These are phyloP conservation scores for Botrytis porri DNA, from an alignment of 2,329 filamentous ascomycete species.

Conservation along the genomic window DNA sequence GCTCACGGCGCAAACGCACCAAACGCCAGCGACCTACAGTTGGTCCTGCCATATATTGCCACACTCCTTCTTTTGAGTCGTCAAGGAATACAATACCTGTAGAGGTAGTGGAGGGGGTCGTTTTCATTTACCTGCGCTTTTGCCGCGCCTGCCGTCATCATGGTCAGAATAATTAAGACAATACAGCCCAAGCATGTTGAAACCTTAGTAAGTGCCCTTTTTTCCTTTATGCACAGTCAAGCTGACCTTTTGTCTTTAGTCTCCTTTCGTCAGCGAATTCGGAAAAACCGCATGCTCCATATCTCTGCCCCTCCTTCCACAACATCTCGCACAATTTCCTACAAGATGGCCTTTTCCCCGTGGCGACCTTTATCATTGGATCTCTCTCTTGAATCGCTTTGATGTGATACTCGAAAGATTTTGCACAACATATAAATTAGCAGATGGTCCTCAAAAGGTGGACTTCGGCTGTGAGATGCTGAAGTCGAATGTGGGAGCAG, in stretches of 20 bases:
- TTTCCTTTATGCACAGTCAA: slow-evolving; percentile 3
- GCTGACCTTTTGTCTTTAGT: slow-evolving; percentile 51
- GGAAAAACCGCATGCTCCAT: slow-evolving; percentile 66
- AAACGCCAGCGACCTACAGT: slow-evolving; percentile 16
- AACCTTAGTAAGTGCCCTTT: slow-evolving; percentile 53
- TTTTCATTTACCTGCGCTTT: slow-evolving; percentile 46
- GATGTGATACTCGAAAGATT: slow-evolving; percentile 83
- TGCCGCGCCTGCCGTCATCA: slow-evolving; percentile 57
- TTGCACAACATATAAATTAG: slow-evolving; percentile 75
- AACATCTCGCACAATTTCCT: slow-evolving; percentile 75
- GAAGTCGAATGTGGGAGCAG: slow-evolving; percentile 45
- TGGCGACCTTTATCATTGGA: slow-evolving; percentile 98
- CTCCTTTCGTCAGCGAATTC: slow-evolving; percentile 81
- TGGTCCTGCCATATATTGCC: slow-evolving; percentile 38
- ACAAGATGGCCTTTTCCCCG: slow-evolving; percentile 91
- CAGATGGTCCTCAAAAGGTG: slow-evolving; percentile 73
- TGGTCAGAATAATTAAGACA: slow-evolving; percentile 67
- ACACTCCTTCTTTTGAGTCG: slow-evolving; percentile 38
- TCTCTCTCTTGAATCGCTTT: slow-evolving; percentile 88
- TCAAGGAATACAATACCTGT: slow-evolving; percentile 29
- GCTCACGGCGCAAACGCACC: slow-evolving; percentile 20
- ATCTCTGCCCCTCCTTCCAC: slow-evolving; percentile 73
- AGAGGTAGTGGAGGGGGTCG: slow-evolving; percentile 52
- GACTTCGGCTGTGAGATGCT: slow-evolving; percentile 69
- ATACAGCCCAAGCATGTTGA: slow-evolving; percentile 67